Evolutionary conservation across 495 filamentous ascomycete genomes (phyloP).

Genomic region (Bombardia bombarda): DNA sequence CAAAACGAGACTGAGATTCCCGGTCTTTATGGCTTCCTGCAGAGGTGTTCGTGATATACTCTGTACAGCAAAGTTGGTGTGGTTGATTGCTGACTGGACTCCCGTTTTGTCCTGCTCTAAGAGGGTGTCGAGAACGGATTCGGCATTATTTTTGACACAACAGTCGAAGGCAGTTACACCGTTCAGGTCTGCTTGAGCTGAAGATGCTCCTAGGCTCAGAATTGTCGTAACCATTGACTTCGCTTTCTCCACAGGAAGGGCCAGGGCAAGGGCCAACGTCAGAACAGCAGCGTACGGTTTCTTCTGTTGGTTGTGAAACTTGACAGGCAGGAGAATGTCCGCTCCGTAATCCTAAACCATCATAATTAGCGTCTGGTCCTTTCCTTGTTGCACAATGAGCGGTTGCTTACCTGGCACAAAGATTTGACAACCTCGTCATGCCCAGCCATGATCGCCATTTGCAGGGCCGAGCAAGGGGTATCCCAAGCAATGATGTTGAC

Average conservation of each 20-base stretch:
- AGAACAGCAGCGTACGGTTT: conserved; percentile 49
- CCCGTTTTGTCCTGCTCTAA: conserved; percentile 53
- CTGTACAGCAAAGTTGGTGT: conserved; percentile 31
- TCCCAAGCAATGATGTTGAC: conserved; percentile 73
- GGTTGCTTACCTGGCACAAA: conserved; percentile 52
- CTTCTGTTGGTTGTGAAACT: conserved; percentile 40
- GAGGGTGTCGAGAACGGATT: conserved; percentile 50
- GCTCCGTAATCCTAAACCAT: conserved; percentile 51
- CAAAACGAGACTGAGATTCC: conserved; percentile 26
- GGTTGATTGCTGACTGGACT: conserved; percentile 55
- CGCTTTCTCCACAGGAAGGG: conserved; percentile 52
- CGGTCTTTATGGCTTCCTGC: conserved; percentile 22
- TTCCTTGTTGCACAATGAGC: no score
- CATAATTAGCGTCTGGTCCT: not conserved
- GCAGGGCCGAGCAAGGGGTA: conserved; percentile 57
- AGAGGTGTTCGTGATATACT: conserved; percentile 30
- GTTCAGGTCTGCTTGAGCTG: conserved; percentile 59
- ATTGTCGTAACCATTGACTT: conserved; percentile 52
- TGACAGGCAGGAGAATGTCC: conserved; percentile 63
- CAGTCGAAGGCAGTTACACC: conserved; percentile 52
- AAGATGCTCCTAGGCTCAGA: conserved; percentile 62
- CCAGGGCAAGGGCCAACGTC: conserved; percentile 51
- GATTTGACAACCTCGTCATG: conserved; percentile 58
- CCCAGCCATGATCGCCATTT: conserved; percentile 67
- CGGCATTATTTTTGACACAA: conserved; percentile 38